These are phyloP conservation scores for Neoscytalidium dimidiatum DNA, from an alignment of 2,329 filamentous ascomycete species.

Conservation along the genomic window DNA sequence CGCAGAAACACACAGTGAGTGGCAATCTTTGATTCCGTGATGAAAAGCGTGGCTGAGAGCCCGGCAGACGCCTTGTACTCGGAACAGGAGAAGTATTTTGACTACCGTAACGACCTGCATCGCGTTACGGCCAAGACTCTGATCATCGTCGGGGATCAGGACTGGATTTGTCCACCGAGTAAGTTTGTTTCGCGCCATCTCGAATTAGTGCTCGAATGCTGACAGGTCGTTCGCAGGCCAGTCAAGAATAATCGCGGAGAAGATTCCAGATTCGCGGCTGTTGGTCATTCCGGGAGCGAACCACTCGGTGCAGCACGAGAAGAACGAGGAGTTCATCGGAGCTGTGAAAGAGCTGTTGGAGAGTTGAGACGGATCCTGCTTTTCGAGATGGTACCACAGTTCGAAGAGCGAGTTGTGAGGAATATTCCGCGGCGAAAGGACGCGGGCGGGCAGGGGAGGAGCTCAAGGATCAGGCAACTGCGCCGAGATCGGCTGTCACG, in stretches of 20 bases:
- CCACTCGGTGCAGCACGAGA: conserved; percentile 41
- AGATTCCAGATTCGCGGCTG: conserved; percentile 31
- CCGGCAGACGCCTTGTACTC: conserved; percentile 39
- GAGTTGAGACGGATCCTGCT: not conserved
- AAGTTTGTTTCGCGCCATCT: not conserved
- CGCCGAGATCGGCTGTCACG: conserved; percentile 15
- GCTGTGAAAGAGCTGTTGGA: conserved; percentile 20
- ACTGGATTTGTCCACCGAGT: conserved; percentile 43
- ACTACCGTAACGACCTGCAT: conserved; percentile 35
- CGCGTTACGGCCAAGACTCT: conserved; percentile 38
- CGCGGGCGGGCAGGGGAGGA: not conserved
- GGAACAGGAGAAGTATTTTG: conserved; percentile 41
- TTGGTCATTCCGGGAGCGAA: conserved; percentile 36
- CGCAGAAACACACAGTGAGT: conserved; percentile 41
- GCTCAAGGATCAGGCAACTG: not conserved
- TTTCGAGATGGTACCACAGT: not conserved
- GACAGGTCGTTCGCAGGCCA: conserved; percentile 21
- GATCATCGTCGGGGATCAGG: conserved; percentile 40
- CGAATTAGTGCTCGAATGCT: not conserved
- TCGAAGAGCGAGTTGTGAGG: not conserved
- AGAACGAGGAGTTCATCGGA: conserved; percentile 32
- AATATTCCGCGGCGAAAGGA: not conserved
- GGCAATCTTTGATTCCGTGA: not conserved
- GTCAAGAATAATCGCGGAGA: conserved; percentile 33
- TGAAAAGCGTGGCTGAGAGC: not conserved